Percentiles rank a stretch among this genome's conserved stretches.
phyloP scores from a whole-genome alignment of 176 grass and related monocot genomes.

The Olyra latifolia region DNA sequence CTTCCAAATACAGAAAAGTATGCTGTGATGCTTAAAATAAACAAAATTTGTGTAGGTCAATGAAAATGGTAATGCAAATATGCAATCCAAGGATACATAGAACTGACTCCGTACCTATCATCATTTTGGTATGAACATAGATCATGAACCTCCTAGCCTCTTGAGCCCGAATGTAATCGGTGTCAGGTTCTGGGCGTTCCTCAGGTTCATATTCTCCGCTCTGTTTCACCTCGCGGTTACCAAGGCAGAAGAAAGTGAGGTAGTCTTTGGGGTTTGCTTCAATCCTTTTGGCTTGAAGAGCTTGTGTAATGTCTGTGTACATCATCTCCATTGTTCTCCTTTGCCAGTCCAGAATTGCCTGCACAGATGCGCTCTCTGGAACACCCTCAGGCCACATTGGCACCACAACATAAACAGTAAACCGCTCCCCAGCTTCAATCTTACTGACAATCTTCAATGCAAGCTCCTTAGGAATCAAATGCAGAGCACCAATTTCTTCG shows the following conservation, averaged over 20 bases:
- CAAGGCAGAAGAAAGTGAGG: slow-evolving; percentile 91
- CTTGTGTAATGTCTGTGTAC: slow-evolving; percentile 81
- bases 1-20: not conserved
- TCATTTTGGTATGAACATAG: slow-evolving; percentile 98
- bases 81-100: not conserved
- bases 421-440: slow-evolving; percentile 79
- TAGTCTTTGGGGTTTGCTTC: slow-evolving; percentile 82
- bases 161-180: slow-evolving; percentile 81
- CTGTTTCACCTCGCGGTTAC: slow-evolving; percentile 76
- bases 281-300: slow-evolving; percentile 71
- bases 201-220: slow-evolving; percentile 63
- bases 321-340: slow-evolving; percentile 95
- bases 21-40: not conserved
- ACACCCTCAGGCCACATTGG: slow-evolving; percentile 99
- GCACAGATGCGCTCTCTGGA: slow-evolving; percentile 86
- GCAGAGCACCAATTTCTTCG: slow-evolving; percentile 80
- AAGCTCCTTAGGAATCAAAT: slow-evolving; percentile 91
- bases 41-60: not conserved
- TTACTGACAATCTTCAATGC: slow-evolving; percentile 81
- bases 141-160: slow-evolving; percentile 94
- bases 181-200: slow-evolving; percentile 68
- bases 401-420: slow-evolving; percentile 82
- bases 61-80: not conserved
- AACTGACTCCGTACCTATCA: slow-evolving; percentile 64
- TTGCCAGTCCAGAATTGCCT: slow-evolving; percentile 96